A percentile compares a stretch with the other conserved stretches of the same genome.
phyloP scores from a whole-genome alignment of 73 alveolate genomes.

The Paramecium pentaurelia region DNA sequence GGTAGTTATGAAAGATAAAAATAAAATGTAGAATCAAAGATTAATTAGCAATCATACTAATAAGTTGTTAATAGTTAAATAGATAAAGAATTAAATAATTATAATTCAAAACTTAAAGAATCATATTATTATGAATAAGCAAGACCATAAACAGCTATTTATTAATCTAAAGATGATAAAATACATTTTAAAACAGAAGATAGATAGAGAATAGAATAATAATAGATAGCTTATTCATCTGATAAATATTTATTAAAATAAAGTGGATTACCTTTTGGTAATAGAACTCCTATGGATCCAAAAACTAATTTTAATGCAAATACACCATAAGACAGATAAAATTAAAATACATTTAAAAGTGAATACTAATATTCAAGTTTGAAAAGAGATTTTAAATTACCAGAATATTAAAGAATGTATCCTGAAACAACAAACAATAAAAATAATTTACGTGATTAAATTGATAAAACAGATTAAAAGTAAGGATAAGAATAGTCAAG shows the following conservation, averaged over 20 bases:
- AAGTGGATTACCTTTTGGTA: background rate
- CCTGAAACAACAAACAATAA: background rate
- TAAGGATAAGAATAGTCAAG: background rate
- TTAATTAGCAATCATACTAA: background rate
- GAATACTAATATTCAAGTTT: background rate
- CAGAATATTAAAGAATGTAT: background rate
- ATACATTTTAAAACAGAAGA: background rate
- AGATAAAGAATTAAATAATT: background rate
- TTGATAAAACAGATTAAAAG: background rate
- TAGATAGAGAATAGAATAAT: background rate
- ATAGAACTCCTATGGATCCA: conserved; percentile 8
- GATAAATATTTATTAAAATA: background rate
- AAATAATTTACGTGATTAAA: background rate
- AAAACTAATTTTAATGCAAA: background rate
- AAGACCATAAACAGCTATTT: background rate
- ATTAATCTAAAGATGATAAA: background rate
- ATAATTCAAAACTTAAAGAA: background rate
- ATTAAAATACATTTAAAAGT: background rate
- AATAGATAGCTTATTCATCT: background rate
- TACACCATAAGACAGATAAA: background rate
- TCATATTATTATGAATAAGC: background rate
- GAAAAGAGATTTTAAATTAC: background rate
- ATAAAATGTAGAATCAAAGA: background rate
- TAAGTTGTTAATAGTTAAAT: background rate
- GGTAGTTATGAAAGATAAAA: background rate